phyloP scores from a whole-genome alignment of 2,329 filamentous ascomycete species.

The Aspergillus felis region DNA sequence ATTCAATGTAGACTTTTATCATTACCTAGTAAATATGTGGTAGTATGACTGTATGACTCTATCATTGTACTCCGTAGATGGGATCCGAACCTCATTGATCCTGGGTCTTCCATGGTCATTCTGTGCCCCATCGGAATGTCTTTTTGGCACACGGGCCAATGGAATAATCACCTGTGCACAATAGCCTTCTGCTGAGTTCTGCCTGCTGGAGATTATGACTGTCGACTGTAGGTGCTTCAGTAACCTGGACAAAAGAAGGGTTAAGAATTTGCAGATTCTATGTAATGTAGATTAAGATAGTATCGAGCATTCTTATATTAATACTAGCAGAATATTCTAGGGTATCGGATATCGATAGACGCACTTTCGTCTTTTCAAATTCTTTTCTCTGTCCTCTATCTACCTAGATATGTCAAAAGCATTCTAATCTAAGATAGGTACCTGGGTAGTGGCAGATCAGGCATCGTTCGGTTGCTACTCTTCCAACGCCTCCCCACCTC shows the following conservation, averaged over 20 bases:
- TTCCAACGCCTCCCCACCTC: conserved; percentile 7
- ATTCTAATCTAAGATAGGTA: not conserved
- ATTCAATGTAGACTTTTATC: too few species aligned
- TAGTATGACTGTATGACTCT: not conserved
- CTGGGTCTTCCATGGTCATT: not conserved
- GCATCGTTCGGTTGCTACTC: conserved; percentile 12
- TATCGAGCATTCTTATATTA: not conserved
- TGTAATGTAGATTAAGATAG: not conserved
- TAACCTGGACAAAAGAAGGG: not conserved
- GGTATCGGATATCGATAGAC: not conserved
- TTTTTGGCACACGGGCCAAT: not conserved
- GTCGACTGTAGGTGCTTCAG: not conserved
- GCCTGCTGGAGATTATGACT: not conserved
- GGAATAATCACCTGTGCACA: not conserved
- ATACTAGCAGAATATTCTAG: not conserved
- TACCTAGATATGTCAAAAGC: not conserved
- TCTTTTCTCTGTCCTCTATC: not conserved
- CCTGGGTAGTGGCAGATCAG: conserved; percentile 16
- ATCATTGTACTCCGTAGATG: too few species aligned
- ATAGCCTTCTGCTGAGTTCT: not conserved
- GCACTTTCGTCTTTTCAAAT: not conserved
- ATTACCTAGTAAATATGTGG: not conserved
- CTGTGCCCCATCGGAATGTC: not conserved
- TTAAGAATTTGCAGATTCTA: not conserved
- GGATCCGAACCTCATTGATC: not conserved